Evolutionary conservation across 2,329 filamentous ascomycete species (phyloP).

Genomic region (Metarhizium brunneum): DNA sequence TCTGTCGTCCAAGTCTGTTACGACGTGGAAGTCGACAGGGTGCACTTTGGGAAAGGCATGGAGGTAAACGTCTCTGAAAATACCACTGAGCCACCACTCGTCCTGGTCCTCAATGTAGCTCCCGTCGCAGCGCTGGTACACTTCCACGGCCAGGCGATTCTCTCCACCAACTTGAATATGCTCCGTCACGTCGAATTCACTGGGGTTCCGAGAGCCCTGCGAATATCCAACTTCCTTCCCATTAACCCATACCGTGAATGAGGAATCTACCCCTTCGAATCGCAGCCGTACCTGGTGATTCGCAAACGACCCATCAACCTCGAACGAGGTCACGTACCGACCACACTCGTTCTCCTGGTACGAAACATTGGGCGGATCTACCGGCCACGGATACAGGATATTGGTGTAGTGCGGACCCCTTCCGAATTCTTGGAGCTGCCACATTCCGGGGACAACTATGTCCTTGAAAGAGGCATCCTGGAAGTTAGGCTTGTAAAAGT

Average conservation of each 20-base stretch:
- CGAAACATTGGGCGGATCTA: conserved; percentile 56
- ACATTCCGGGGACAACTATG: conserved; percentile 57
- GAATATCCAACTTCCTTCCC: conserved; percentile 59
- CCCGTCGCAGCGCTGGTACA: conserved; percentile 65
- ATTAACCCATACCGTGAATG: conserved; percentile 65
- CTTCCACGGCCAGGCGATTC: conserved; percentile 55
- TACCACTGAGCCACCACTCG: conserved; percentile 60
- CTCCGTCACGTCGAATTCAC: conserved; percentile 61
- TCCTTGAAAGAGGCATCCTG: conserved; percentile 24
- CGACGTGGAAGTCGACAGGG: conserved; percentile 47
- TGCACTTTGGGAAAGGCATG: conserved; percentile 47
- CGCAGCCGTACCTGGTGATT: conserved; percentile 52
- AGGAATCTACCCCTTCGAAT: conserved; percentile 67
- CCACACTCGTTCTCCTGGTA: conserved; percentile 57
- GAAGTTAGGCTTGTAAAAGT: conserved; percentile 28
- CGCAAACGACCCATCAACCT: conserved; percentile 35
- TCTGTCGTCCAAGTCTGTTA: conserved; percentile 44
- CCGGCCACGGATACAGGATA: conserved; percentile 56
- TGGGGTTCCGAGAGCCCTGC: conserved; percentile 62
- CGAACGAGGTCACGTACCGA: conserved; percentile 51
- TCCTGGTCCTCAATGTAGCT: conserved; percentile 65
- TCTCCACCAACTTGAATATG: conserved; percentile 32
- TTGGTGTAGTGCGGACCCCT: conserved; percentile 61
- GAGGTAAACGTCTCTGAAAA: conserved; percentile 61
- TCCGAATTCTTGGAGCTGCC: conserved; percentile 62